phyloP scores from a whole-genome alignment of 805 yeast genomes.

The Kazachstania taianensis region DNA sequence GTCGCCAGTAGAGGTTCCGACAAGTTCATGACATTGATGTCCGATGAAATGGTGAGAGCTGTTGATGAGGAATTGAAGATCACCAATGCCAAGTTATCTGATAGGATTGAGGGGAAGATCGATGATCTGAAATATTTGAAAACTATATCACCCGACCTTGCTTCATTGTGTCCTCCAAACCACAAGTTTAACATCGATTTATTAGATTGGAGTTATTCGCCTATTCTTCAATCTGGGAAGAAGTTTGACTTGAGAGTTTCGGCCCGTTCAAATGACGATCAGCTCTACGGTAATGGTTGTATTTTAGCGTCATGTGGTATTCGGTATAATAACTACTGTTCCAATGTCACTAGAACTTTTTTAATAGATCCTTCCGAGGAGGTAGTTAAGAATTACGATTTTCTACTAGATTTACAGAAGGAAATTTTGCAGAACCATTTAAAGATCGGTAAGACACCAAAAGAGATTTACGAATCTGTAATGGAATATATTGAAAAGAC shows the following conservation, averaged over 20 bases:
- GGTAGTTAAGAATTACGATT: constrained; percentile 70
- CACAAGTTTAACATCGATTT: constrained; percentile 64
- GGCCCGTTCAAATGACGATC: constrained; percentile 61
- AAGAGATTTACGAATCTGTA: constrained; percentile 55
- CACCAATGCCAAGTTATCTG: constrained; percentile 62
- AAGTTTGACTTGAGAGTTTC: constrained; percentile 75
- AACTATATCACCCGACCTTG: constrained; percentile 39
- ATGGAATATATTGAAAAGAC: constrained; percentile 48
- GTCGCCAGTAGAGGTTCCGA: constrained; percentile 70
- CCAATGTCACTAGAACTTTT: constrained; percentile 79
- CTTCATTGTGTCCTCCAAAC: constrained; percentile 31
- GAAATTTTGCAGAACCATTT: constrained; percentile 46
- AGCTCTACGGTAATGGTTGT: constrained; percentile 61
- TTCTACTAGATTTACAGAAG: constrained; percentile 58
- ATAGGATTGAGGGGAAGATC: constrained; percentile 68
- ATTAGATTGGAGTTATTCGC: constrained; percentile 90
- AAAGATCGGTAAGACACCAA: constrained; percentile 60
- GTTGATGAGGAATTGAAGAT: constrained; percentile 80
- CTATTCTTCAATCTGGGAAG: constrained; percentile 83
- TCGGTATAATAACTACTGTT: constrained; percentile 80
- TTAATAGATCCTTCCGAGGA: constrained; percentile 79
- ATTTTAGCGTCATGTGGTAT: constrained; percentile 78
- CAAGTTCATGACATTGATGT: constrained; percentile 69
- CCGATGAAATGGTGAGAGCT: constrained; percentile 77
- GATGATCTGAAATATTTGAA: constrained; percentile 67